These are phyloP conservation scores for Psilocybe cubensis DNA, from an alignment of 768 basidiomycete species.

Conservation along the genomic window DNA sequence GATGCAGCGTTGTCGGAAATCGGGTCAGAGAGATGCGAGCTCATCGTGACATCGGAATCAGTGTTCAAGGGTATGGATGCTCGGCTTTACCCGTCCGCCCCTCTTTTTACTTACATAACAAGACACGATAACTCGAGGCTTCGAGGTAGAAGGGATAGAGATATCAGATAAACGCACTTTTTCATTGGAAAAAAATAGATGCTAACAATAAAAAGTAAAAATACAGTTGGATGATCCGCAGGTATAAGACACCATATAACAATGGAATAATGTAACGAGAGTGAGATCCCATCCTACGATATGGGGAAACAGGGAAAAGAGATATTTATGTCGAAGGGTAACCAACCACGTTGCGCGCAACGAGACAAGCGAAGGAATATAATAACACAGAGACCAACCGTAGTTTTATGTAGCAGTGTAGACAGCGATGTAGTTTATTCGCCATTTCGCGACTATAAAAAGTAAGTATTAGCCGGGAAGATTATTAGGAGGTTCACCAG, in stretches of 20 bases:
- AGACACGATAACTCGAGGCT: constrained; percentile 17
- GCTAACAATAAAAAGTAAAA: constrained; percentile 9
- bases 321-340: background rate
- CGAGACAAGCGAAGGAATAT: background rate
- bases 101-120: constrained; percentile 16
- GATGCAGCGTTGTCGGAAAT: constrained; percentile 53
- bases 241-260: constrained; percentile 4
- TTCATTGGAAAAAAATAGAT: background rate
- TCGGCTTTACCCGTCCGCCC: constrained; percentile 32
- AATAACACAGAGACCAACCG: background rate
- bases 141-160: background rate
- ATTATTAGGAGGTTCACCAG: background rate
- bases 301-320: background rate
- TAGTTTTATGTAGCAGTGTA: constrained; percentile 31
- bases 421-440: constrained; percentile 58
- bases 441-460: constrained; percentile 54
- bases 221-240: constrained; percentile 6
- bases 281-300: background rate
- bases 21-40: constrained; percentile 45
- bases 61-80: constrained; percentile 31
- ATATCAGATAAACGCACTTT: background rate
- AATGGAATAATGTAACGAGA: constrained; percentile 11
- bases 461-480: background rate
- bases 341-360: too few relatives aligned
- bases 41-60: constrained; percentile 40